phyloP scores from a whole-genome alignment of 768 basidiomycete genomes.

The Crepidotus variabilis region DNA sequence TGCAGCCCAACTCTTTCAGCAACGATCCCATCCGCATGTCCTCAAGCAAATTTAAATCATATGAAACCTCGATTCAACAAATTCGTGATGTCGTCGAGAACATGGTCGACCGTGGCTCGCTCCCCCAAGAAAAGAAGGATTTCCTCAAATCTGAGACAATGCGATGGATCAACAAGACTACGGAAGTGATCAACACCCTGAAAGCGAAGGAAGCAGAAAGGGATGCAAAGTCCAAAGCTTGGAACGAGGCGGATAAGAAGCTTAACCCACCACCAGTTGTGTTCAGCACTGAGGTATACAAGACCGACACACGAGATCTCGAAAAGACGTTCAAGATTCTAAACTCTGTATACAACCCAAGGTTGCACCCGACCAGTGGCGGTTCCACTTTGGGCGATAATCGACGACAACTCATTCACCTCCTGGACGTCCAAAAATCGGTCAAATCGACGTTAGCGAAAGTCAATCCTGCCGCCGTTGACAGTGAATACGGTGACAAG shows the following conservation, averaged over 20 bases:
- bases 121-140: constrained; percentile 1
- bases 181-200: neutral
- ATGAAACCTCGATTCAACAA: constrained; percentile 4
- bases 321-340: constrained; percentile 9
- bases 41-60: neutral
- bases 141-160: neutral
- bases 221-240: neutral
- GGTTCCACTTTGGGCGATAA: neutral
- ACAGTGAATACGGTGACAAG: constrained; percentile 1
- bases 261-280: neutral
- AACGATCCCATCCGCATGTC: neutral
- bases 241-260: neutral
- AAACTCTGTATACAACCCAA: neutral
- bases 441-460: constrained; percentile 15
- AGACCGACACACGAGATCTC: neutral
- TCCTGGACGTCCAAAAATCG: constrained; percentile 22
- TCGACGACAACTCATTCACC: constrained; percentile 16
- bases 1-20: neutral
- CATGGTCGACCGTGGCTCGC: constrained; percentile 1
- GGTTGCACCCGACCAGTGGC: neutral
- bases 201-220: neutral
- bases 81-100: constrained; percentile 2
- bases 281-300: neutral
- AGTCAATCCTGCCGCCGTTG: constrained; percentile 4
- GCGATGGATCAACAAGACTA: constrained; percentile 3